Percentiles rank a stretch among this genome's conserved stretches.
Conservation (phyloP, 2,329 filamentous ascomycete species). For the Fusarium hainanense region DNA sequence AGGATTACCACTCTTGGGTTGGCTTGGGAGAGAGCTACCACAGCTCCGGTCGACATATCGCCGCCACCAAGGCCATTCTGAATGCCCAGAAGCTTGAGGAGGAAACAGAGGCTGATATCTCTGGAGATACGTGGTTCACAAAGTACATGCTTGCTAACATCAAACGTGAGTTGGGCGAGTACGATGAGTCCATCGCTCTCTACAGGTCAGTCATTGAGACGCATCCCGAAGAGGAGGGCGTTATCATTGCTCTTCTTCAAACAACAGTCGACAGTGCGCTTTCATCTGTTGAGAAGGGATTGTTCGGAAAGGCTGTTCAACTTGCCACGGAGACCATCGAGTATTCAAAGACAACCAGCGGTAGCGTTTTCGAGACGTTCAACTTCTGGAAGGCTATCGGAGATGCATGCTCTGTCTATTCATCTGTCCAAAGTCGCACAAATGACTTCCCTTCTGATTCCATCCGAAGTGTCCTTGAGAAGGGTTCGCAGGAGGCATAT, state of each 20-base stretch:
- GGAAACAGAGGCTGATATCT: constrained; percentile 60
- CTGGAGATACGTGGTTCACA: constrained; percentile 88
- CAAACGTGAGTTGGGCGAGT: constrained; percentile 90
- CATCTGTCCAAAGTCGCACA: constrained; percentile 76
- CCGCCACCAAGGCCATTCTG: constrained; percentile 90
- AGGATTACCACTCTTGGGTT: constrained; percentile 95
- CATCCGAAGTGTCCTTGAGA: constrained; percentile 68
- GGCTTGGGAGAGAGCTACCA: constrained; percentile 98
- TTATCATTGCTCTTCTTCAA: constrained; percentile 87
- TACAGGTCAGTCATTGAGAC: constrained; percentile 78
- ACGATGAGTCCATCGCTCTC: constrained; percentile 80
- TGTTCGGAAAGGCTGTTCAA: constrained; percentile 84
- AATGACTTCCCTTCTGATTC: constrained; percentile 69
- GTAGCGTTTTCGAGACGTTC: constrained; percentile 76
- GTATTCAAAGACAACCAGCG: constrained; percentile 71
- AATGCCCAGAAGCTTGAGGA: constrained; percentile 83
- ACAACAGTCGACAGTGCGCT: constrained; percentile 85
- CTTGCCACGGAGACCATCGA: constrained; percentile 76
- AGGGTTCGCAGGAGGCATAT: constrained; percentile 65
- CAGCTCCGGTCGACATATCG: constrained; percentile 90
- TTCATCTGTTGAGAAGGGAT: constrained; percentile 80
- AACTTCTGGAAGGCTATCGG: constrained; percentile 96
- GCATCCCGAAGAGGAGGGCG: constrained; percentile 82
- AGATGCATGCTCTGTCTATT: constrained; percentile 88
- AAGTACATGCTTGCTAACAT: constrained; percentile 98